A percentile compares a stretch with the other conserved stretches of the same genome.
These are phyloP conservation scores for Solidago caesia DNA, from an alignment of 129 eudicot species.

Conservation along the genomic window DNA sequence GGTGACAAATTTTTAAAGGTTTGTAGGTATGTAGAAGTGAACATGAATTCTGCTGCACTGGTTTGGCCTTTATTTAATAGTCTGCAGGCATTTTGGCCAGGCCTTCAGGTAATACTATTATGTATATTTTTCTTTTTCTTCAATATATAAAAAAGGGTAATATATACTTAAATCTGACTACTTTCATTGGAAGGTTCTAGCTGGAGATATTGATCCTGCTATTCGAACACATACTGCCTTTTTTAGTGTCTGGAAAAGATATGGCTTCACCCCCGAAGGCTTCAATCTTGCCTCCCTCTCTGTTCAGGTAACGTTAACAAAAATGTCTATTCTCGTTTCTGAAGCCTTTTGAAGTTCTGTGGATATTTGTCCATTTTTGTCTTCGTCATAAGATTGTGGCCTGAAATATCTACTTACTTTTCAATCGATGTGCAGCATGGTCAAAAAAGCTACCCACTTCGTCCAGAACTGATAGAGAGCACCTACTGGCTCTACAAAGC, in stretches of 20 bases:
- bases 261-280: constrained; percentile 98
- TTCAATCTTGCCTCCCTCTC: constrained; percentile 88
- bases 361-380: background rate
- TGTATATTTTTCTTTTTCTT: background rate
- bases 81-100: constrained; percentile 99
- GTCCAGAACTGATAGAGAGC: constrained; percentile 96
- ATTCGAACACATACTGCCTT: constrained; percentile 91
- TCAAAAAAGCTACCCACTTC: constrained; percentile 92
- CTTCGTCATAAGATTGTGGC: no score
- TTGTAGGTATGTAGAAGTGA: constrained; percentile 95
- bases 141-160: background rate
- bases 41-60: constrained; percentile 97
- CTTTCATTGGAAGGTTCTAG: constrained; percentile 64
- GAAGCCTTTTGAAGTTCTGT: no score
- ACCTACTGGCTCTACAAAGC: constrained; percentile 99
- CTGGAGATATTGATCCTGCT: constrained; percentile 98
- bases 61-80: constrained; percentile 98
- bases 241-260: constrained; percentile 95
- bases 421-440: constrained; percentile 60
- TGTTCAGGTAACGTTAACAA: constrained; percentile 69
- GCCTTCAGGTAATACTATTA: constrained; percentile 73
- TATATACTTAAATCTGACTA: constrained; percentile 18
- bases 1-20: constrained; percentile 27
- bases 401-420: background rate
- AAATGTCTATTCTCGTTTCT: background rate